A percentile compares a stretch with the other conserved stretches of the same genome.
These are phyloP conservation scores for Anisogramma anomala DNA, from an alignment of 2,329 filamentous ascomycete genomes.

Conservation along the genomic window DNA sequence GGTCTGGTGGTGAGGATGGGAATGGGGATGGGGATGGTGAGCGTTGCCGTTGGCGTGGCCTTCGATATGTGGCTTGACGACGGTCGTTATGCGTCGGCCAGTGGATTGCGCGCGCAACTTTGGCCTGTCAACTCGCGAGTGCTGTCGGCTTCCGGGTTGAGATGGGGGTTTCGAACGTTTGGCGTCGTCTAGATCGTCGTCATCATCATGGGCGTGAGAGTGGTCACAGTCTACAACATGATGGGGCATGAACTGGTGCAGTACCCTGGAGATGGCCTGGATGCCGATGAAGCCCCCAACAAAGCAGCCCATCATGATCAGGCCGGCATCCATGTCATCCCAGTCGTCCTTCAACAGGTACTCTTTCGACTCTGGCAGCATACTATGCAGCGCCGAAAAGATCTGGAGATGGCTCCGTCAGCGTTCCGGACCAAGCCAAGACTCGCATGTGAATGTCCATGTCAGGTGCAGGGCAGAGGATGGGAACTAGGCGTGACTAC, in stretches of 20 bases:
- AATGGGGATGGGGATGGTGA: slow-evolving; percentile 11
- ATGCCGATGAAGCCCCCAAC: slow-evolving; percentile 63
- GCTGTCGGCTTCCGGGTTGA: slow-evolving; percentile 12
- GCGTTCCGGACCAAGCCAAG: background rate
- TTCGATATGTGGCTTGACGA: slow-evolving; percentile 12
- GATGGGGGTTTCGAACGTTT: slow-evolving; percentile 21
- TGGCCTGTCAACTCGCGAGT: slow-evolving; percentile 9
- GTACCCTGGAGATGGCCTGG: slow-evolving; percentile 57
- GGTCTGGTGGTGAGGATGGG: slow-evolving; percentile 13
- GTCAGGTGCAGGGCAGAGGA: background rate
- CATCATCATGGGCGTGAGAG: slow-evolving; percentile 39
- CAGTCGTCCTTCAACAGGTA: slow-evolving; percentile 64
- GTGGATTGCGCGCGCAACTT: slow-evolving; percentile 12
- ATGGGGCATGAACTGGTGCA: slow-evolving; percentile 65
- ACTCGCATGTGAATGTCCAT: background rate
- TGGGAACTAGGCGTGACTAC: slow-evolving; percentile 22
- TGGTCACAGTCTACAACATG: slow-evolving; percentile 75
- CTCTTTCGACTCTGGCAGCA: slow-evolving; percentile 74
- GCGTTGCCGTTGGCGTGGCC: slow-evolving; percentile 9
- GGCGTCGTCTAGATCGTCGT: slow-evolving; percentile 32
- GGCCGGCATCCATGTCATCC: slow-evolving; percentile 53
- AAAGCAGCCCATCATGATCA: slow-evolving; percentile 59
- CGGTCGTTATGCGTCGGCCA: slow-evolving; percentile 11
- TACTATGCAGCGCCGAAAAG: slow-evolving; percentile 84
- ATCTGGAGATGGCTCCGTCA: slow-evolving; percentile 40